Evolutionary conservation across 2,329 filamentous ascomycete genomes (phyloP), one percentile per base, ranked within the genome.

Genomic region (Ambrosiella xylebori): DNA sequence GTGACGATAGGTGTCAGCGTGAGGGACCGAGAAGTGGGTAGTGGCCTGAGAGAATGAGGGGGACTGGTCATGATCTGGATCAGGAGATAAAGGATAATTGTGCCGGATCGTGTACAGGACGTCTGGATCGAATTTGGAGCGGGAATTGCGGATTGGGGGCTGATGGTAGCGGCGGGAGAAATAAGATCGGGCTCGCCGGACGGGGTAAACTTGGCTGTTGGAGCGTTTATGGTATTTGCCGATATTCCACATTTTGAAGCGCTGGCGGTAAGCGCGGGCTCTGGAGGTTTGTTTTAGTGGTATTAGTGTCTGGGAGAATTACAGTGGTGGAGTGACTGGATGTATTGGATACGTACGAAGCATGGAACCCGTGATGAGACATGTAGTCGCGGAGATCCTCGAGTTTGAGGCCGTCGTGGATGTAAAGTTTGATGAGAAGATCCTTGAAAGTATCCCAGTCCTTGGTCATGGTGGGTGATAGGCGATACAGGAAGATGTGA

Each of bases 191-290:
- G 7, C 9, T 15, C 27, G 13, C 17, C 8, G 47, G 8, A 36
- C 13, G 27, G 47, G 2, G 9, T 51, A 19, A 19, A 36, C 5
- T 7, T 35, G 37, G 36, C 36, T 19, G 17, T 19, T 15, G 8
- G 12, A 7, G 8, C 66, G 65, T 54, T 66, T 67, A 61, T 67
- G 74, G 64, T 78, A 77, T 64, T 78, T 78, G 63, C 66, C 65
- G 47, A 75, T 62, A 3, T 66, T 63, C 75, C 75, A 77, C 59
- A 65, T 68, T 27, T 72, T 68, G 61, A 78, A 70, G 41, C 72
- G 69, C n/a, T 73, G 73, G 17, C 74, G 68, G 62, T 76, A 78
- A 2, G 75, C 73, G 56, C 75, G 72, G n/a, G 67, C 69, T 13
- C 67, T 68, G 35, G 7, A 2, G 19, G 15, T 8, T 13, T 53